These are phyloP conservation scores for Rhodotorula taiwanensis DNA, from an alignment of 768 basidiomycete species.

Conservation along the genomic window DNA sequence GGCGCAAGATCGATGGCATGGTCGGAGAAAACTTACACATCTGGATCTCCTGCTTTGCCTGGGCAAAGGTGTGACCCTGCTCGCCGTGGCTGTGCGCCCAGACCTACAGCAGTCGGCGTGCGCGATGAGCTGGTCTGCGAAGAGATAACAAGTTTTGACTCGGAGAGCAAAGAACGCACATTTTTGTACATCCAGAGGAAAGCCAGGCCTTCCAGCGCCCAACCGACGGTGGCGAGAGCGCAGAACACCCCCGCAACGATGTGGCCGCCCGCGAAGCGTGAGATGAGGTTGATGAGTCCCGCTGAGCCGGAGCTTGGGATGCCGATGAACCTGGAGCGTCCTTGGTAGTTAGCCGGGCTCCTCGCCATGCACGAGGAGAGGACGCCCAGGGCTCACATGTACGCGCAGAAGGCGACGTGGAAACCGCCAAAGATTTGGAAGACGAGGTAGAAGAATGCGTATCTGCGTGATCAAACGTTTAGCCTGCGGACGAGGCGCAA, in stretches of 20 bases:
- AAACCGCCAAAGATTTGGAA: conserved; percentile 96
- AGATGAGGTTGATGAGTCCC: conserved; percentile 86
- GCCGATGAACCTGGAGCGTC: conserved; percentile 93
- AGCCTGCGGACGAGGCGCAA: too few relatives aligned
- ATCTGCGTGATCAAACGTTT: too few relatives aligned
- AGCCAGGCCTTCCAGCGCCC: conserved; percentile 79
- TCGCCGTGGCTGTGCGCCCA: conserved; percentile 45
- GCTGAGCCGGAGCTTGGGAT: conserved; percentile 87
- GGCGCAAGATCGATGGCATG: background rate
- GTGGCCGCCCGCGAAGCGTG: conserved; percentile 62
- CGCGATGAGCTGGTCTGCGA: background rate
- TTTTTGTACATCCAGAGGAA: conserved; percentile 36
- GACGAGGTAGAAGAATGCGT: conserved; percentile 45
- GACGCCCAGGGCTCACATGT: conserved; percentile 60
- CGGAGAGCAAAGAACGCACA: conserved; percentile 2
- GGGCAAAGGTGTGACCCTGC: conserved; percentile 62
- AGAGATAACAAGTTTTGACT: too few relatives aligned
- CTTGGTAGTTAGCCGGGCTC: too few relatives aligned
- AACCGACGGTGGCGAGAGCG: conserved; percentile 72
- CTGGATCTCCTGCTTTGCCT: conserved; percentile 80
- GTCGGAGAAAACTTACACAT: conserved; percentile 48
- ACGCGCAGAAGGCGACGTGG: conserved; percentile 84
- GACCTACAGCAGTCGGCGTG: background rate
- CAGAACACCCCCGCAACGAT: conserved; percentile 77
- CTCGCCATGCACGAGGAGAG: conserved; percentile 37